phyloP scores from a whole-genome alignment of 805 yeast genomes.

The Nakazawaea laoshanensis region DNA sequence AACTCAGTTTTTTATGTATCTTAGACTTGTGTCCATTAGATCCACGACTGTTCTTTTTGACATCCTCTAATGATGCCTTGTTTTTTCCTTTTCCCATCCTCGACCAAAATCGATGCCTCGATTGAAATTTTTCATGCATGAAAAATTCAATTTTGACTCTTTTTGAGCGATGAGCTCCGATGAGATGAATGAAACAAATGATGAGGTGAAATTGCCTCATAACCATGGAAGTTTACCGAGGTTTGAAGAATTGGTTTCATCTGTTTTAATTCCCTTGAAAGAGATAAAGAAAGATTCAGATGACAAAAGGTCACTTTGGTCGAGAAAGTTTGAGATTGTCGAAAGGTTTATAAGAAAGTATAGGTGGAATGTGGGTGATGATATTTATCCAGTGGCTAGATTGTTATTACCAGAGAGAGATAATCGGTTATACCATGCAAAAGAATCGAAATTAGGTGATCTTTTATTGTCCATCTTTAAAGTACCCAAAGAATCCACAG shows the following conservation, averaged over 20 bases:
- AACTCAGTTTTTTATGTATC: constrained; percentile 34
- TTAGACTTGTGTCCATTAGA: constrained; percentile 52
- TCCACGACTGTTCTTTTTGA: constrained; percentile 25
- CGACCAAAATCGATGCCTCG: not conserved
- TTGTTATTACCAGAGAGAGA: constrained; percentile 60
- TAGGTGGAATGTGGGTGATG: constrained; percentile 46
- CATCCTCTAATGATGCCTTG: constrained; percentile 32
- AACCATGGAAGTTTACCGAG: constrained; percentile 32
- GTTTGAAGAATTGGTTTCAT: constrained; percentile 30
- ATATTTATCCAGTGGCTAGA: constrained; percentile 61
- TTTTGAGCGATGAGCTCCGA: not conserved
- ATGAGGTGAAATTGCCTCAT: constrained; percentile 16
- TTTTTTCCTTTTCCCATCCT: constrained; percentile 47
- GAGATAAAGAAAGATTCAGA: constrained; percentile 19
- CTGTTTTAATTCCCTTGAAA: constrained; percentile 32
- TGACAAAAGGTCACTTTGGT: constrained; percentile 11
- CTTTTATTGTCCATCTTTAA: constrained; percentile 41
- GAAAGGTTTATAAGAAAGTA: constrained; percentile 38
- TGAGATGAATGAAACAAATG: constrained; percentile 14
- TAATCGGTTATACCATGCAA: constrained; percentile 43
- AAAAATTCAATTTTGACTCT: too few species aligned
- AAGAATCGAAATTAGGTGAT: constrained; percentile 52
- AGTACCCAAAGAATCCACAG: constrained; percentile 53
- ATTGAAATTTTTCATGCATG: not conserved
- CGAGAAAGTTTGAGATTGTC: constrained; percentile 14